These are phyloP conservation scores for Ogataea sp. DNA, from an alignment of 805 yeast genomes.

Conservation along the genomic window DNA sequence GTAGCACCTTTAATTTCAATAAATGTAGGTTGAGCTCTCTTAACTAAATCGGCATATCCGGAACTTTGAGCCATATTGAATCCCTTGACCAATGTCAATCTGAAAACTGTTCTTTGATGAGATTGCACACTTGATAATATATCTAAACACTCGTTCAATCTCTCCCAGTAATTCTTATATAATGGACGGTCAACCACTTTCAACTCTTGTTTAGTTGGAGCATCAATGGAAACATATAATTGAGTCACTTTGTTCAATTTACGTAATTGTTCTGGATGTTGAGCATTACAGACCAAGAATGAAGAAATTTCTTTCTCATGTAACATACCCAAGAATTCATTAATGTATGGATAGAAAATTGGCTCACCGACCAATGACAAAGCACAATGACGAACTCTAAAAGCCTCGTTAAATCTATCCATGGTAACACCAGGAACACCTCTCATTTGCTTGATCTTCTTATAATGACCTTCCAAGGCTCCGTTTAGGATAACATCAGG, in stretches of 20 bases:
- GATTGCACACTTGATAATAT: constrained; percentile 64
- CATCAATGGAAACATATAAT: constrained; percentile 87
- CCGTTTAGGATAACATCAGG: constrained; percentile 81
- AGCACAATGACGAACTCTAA: constrained; percentile 85
- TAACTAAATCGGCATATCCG: constrained; percentile 84
- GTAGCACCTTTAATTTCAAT: constrained; percentile 94
- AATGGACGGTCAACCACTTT: constrained; percentile 84
- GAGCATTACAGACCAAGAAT: constrained; percentile 91
- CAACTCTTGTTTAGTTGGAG: constrained; percentile 75
- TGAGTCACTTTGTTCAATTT: constrained; percentile 75
- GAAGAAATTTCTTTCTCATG: constrained; percentile 78
- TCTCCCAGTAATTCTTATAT: constrained; percentile 88
- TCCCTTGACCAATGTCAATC: constrained; percentile 86
- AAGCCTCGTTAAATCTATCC: constrained; percentile 86
- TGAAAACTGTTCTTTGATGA: constrained; percentile 84
- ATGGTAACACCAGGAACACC: constrained; percentile 94
- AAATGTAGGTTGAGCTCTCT: constrained; percentile 73
- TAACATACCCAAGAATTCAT: constrained; percentile 71
- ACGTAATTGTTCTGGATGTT: constrained; percentile 80
- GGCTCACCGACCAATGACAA: constrained; percentile 92
- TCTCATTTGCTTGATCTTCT: constrained; percentile 87
- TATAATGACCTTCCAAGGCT: constrained; percentile 82
- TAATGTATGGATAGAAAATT: constrained; percentile 85
- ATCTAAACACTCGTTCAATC: constrained; percentile 73
- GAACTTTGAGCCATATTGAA: constrained; percentile 76